Percentiles rank a stretch among this genome's conserved stretches.
Conservation (phyloP, 129 eudicot genomes). For the Glebionis coronaria region DNA sequence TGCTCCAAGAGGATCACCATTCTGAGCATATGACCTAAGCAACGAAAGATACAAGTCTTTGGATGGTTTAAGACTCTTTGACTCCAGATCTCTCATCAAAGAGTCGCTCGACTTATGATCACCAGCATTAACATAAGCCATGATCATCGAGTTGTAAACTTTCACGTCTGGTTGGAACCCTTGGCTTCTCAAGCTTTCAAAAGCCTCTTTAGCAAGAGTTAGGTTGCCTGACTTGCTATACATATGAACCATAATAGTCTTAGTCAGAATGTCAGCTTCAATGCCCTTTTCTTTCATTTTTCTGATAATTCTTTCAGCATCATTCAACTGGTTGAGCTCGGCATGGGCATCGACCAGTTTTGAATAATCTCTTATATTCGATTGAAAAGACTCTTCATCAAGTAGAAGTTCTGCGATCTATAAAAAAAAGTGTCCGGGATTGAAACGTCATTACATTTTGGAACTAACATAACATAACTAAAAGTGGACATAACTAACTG, state of each 20-base stretch:
- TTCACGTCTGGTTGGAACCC: conserved; percentile 68
- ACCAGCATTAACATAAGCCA: conserved; percentile 60
- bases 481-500: no score
- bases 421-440: conserved; percentile 16
- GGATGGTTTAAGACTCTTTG: conserved; percentile 48
- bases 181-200: conserved; percentile 46
- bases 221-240: conserved; percentile 68
- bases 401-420: conserved; percentile 78
- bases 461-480: no score
- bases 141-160: conserved; percentile 67
- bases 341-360: conserved; percentile 61
- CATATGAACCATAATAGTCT: conserved; percentile 57
- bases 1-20: conserved; percentile 47
- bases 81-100: conserved; percentile 51
- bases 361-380: conserved; percentile 68
- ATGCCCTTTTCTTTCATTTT: conserved; percentile 79
- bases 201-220: conserved; percentile 51
- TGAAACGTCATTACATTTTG: no score
- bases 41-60: conserved; percentile 53
- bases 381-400: conserved; percentile 66
- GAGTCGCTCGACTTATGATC: conserved; percentile 38
- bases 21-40: conserved; percentile 48
- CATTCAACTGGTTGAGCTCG: conserved; percentile 46
- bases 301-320: conserved; percentile 64
- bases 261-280: conserved; percentile 53